Evolutionary conservation across 768 basidiomycete species (phyloP).

Genomic region (Lactarius evosmus): DNA sequence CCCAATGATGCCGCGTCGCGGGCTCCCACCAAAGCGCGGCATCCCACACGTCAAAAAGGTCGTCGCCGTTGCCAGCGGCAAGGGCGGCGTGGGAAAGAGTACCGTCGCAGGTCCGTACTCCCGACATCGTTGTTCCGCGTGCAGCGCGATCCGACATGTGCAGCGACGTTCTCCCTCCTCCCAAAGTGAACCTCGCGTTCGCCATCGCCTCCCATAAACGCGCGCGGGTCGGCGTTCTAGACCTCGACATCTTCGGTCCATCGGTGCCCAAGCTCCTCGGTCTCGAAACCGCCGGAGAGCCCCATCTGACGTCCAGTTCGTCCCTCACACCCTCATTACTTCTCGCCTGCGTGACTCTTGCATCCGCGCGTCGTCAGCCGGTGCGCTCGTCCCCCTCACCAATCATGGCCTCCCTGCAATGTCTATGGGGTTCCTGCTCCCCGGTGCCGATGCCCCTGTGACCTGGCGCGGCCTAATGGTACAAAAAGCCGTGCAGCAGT

Average conservation of each 20-base stretch:
- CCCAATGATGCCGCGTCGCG: constrained; percentile 42
- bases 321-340: constrained; percentile 8
- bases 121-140: background rate
- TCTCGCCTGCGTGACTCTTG: background rate
- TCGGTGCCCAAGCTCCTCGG: constrained; percentile 93
- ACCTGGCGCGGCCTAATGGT: constrained; percentile 99
- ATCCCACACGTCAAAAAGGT: constrained; percentile 77
- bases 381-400: constrained; percentile 73
- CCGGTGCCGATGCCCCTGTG: constrained; percentile 70
- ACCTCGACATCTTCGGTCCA: constrained; percentile 95
- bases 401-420: constrained; percentile 92
- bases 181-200: constrained; percentile 76
- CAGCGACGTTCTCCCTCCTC: background rate
- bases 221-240: constrained; percentile 75
- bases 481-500: constrained; percentile 94
- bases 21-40: constrained; percentile 54
- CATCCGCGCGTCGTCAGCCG: constrained; percentile 40
- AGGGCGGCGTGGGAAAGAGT: constrained; percentile 95
- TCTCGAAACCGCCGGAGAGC: constrained; percentile 72
- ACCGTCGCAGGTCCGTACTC: constrained; percentile 73
- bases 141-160: background rate
- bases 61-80: constrained; percentile 85
- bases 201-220: constrained; percentile 51
- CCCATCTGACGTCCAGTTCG: constrained; percentile 67
- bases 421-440: constrained; percentile 96